Conservation (phyloP, 2,329 filamentous ascomycete genomes). For the Botrytis fabae region DNA sequence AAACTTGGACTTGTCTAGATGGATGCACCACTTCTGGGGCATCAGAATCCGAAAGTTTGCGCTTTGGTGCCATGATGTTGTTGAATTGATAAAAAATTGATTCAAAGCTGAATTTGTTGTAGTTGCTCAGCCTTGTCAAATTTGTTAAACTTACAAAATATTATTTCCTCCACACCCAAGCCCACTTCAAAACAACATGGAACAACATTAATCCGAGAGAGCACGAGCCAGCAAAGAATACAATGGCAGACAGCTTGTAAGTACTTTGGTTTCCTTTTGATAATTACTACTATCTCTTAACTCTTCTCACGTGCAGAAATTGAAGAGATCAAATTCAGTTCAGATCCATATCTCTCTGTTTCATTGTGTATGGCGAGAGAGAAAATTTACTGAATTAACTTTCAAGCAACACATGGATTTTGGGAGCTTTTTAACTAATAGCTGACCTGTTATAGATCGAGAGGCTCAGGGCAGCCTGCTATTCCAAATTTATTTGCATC, state of each 20-base stretch:
- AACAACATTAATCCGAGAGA: not conserved
- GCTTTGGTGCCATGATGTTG: slow-evolving; percentile 38
- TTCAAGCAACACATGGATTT: not conserved
- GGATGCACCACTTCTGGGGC: slow-evolving; percentile 36
- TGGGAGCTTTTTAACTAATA: slow-evolving; percentile 8
- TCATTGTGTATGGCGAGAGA: not conserved
- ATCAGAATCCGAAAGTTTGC: slow-evolving; percentile 34
- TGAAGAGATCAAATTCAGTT: not conserved
- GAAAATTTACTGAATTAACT: not conserved
- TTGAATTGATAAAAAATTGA: slow-evolving; percentile 8
- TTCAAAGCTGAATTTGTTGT: slow-evolving; percentile 13
- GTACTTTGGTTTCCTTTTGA: not conserved
- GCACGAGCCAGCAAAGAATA: not conserved
- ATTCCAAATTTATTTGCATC: slow-evolving; percentile 1
- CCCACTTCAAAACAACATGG: not conserved
- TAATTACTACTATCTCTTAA: not conserved
- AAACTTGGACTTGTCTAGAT: slow-evolving; percentile 39
- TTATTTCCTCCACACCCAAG: slow-evolving; percentile 14
- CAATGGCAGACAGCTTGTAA: not conserved
- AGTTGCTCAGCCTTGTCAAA: slow-evolving; percentile 23
- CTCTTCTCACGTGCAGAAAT: not conserved
- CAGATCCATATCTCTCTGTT: not conserved
- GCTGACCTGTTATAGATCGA: slow-evolving; percentile 15
- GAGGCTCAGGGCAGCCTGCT: not conserved
- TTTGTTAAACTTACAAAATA: not conserved